Evolutionary conservation across 108 stramenopile genomes (phyloP).

Genomic region (Cylindrotheca closterium): DNA sequence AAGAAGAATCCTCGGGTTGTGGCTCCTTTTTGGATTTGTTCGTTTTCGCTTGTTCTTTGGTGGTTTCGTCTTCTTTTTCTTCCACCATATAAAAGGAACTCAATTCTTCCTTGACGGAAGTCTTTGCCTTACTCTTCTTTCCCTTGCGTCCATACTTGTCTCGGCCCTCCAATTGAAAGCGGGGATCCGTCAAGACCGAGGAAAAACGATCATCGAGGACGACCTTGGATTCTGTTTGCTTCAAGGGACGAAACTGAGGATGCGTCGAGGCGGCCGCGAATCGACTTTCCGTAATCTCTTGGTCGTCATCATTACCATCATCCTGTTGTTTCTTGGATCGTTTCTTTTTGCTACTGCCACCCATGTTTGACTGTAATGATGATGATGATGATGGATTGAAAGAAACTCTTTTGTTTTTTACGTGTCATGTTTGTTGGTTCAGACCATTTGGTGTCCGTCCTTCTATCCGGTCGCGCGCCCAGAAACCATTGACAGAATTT

Average conservation of each 20-base stretch:
- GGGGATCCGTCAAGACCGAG: constrained; percentile 74
- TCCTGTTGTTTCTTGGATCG: constrained; percentile 15
- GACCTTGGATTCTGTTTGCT: constrained; percentile 41
- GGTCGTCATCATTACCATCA: background rate
- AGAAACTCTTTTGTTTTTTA: background rate
- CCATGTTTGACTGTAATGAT: background rate
- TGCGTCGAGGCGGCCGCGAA: constrained; percentile 64
- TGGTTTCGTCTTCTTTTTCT: constrained; percentile 31
- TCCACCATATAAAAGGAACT: constrained; percentile 53
- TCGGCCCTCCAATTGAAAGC: constrained; percentile 58
- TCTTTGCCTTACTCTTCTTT: constrained; percentile 36
- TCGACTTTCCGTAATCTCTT: constrained; percentile 46
- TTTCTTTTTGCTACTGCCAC: constrained; percentile 21
- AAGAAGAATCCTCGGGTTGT: no score
- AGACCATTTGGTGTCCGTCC: background rate
- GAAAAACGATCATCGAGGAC: constrained; percentile 86
- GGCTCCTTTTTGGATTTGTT: constrained; percentile 13
- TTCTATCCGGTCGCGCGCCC: no score
- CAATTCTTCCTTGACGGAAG: constrained; percentile 49
- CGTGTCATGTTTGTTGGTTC: background rate
- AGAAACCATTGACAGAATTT: no score
- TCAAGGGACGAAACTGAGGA: constrained; percentile 55
- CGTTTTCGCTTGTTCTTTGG: constrained; percentile 16
- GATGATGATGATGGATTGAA: no score
- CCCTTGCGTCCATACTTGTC: constrained; percentile 73